These are phyloP conservation scores for Exidia glandulosa DNA, from an alignment of 768 basidiomycete species.

Conservation along the genomic window DNA sequence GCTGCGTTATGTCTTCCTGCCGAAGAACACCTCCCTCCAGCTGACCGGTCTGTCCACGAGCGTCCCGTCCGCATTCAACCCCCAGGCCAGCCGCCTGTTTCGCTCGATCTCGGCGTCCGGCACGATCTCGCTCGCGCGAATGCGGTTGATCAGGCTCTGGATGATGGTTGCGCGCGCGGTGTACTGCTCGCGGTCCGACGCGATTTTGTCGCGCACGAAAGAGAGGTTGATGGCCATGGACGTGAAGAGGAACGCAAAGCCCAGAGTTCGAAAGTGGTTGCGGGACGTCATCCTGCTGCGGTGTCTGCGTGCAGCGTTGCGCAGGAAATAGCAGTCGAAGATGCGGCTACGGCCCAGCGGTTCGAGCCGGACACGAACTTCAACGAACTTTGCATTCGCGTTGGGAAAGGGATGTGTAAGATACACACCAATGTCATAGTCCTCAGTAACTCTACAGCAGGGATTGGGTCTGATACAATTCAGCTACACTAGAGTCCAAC, in stretches of 20 bases:
- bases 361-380: no score
- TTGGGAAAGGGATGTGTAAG: no score
- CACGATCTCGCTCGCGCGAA: not conserved
- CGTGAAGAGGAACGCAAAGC: not conserved
- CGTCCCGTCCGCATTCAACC: not conserved
- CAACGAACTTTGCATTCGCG: no score
- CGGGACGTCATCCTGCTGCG: not conserved
- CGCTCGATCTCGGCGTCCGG: not conserved
- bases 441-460: no score
- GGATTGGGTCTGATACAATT: not conserved
- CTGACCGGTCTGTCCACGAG: not conserved
- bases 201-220: not conserved
- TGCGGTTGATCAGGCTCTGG: not conserved
- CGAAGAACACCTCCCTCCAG: not conserved
- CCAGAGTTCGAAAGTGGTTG: not conserved
- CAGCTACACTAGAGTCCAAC: no score
- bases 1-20: not conserved
- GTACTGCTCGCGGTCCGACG: not conserved
- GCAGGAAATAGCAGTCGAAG: not conserved
- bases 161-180: not conserved
- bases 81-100: not conserved
- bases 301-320: no score
- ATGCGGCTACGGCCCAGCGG: not conserved
- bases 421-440: no score
- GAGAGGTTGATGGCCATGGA: not conserved